phyloP scores from a whole-genome alignment of 371 early-diverging fungal genomes.

The Nematocida sp. region DNA sequence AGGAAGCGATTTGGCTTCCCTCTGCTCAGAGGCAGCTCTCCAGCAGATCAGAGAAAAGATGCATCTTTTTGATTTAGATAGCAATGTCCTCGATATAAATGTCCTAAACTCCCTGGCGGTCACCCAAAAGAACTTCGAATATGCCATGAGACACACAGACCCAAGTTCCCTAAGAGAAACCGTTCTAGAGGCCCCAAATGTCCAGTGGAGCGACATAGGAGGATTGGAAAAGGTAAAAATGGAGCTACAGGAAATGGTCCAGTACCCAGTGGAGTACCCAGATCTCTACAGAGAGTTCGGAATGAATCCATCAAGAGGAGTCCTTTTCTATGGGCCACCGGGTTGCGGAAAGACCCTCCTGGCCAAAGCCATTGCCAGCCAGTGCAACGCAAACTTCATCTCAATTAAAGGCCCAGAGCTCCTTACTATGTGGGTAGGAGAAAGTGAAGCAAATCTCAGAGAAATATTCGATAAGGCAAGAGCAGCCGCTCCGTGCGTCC shows the following conservation, averaged over 20 bases:
- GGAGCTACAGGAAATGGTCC: constrained; percentile 97
- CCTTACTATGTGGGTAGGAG: constrained; percentile 99
- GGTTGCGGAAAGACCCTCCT: constrained; percentile 99
- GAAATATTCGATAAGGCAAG: constrained; percentile 99
- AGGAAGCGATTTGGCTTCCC: constrained; percentile 93
- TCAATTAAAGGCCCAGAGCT: constrained; percentile 98
- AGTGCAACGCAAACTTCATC: constrained; percentile 99
- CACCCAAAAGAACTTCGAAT: constrained; percentile 94
- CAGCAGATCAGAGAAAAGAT: constrained; percentile 98
- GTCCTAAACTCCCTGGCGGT: constrained; percentile 90
- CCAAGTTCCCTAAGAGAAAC: constrained; percentile 98
- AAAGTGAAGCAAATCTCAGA: constrained; percentile 97
- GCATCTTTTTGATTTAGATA: constrained; percentile 88
- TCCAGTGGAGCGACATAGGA: constrained; percentile 96
- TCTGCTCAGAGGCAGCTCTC: constrained; percentile 99
- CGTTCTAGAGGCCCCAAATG: constrained; percentile 95
- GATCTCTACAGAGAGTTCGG: constrained; percentile 99
- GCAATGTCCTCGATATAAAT: constrained; percentile 92
- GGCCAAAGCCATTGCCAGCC: constrained; percentile 99
- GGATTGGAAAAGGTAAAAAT: constrained; percentile 94
- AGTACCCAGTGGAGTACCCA: constrained; percentile 98
- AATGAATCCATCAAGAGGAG: constrained; percentile 97
- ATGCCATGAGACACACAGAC: constrained; percentile 87
- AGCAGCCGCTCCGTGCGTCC: constrained; percentile 96
- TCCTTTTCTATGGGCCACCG: constrained; percentile 98